Conservation (phyloP, 2,329 filamentous ascomycete genomes). For the Ambrosiella beaveri region DNA sequence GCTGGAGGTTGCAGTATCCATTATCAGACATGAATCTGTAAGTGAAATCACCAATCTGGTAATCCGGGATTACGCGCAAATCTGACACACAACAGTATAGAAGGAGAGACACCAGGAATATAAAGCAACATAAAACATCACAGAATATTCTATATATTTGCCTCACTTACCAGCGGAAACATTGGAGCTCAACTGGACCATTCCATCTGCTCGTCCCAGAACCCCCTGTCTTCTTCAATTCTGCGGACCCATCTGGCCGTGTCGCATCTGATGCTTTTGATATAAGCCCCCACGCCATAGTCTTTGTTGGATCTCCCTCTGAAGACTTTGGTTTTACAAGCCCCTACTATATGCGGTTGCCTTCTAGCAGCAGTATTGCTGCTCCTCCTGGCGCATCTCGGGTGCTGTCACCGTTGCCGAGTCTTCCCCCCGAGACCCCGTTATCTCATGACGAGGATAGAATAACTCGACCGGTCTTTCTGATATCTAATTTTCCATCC, state of each 20-base stretch:
- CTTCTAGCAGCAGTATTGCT: not conserved
- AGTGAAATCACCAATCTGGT: not conserved
- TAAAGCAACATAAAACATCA: not conserved
- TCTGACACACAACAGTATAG: not conserved
- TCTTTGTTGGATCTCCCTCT: not conserved
- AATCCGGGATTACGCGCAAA: not conserved
- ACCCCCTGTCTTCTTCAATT: not conserved
- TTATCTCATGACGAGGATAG: not conserved
- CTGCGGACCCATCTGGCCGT: not conserved
- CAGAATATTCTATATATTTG: not conserved
- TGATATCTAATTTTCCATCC: not conserved
- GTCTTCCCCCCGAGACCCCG: not conserved
- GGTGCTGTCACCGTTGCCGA: too few species aligned
- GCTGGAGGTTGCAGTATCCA: not conserved
- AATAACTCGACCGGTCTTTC: not conserved
- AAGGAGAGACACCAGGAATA: not conserved
- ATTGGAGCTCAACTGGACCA: not conserved
- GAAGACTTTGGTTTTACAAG: not conserved
- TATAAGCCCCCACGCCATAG: not conserved
- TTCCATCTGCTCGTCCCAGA: not conserved
- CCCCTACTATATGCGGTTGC: not conserved
- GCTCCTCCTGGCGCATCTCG: too few species aligned
- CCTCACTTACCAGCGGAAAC: not conserved
- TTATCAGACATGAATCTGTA: not conserved
- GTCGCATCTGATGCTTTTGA: not conserved